These are phyloP conservation scores for Pilaira anomala DNA, from an alignment of 192 early-diverging fungal genomes.

Conservation along the genomic window DNA sequence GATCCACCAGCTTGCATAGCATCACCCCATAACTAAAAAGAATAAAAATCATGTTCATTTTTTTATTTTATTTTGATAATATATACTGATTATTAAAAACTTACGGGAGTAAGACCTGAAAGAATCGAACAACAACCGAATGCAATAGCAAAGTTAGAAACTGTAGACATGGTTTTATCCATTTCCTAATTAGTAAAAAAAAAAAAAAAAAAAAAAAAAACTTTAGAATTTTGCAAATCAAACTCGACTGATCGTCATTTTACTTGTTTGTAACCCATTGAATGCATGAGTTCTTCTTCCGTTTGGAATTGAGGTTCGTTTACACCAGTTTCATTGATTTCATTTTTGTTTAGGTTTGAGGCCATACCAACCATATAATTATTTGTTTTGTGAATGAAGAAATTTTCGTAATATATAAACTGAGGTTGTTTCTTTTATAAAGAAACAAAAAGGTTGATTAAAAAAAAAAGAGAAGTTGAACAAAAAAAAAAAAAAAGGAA, in stretches of 20 bases:
- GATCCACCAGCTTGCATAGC: slow-evolving; percentile 47
- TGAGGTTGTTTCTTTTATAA: not conserved
- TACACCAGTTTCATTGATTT: slow-evolving; percentile 14
- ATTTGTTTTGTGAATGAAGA: not conserved
- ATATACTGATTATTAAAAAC: not conserved
- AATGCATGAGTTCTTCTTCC: slow-evolving; percentile 18
- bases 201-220: not conserved
- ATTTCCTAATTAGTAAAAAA: slow-evolving; percentile 35
- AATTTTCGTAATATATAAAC: slow-evolving; percentile 21
- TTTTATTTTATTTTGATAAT: not conserved
- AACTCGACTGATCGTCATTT: not conserved
- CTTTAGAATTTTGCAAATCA: not conserved
- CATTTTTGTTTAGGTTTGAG: not conserved
- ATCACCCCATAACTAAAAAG: slow-evolving; percentile 39
- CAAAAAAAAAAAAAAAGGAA: too few species aligned
- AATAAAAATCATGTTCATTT: not conserved
- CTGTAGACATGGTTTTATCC: slow-evolving; percentile 40
- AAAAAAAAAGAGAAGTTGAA: too few species aligned
- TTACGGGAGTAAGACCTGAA: slow-evolving; percentile 48
- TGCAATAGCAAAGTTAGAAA: slow-evolving; percentile 46
- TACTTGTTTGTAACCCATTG: slow-evolving; percentile 37
- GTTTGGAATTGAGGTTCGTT: slow-evolving; percentile 3
- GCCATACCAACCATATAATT: slow-evolving; percentile 20
- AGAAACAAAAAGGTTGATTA: too few species aligned
- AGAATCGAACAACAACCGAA: slow-evolving; percentile 48